These are phyloP conservation scores for Gonapodya sp. DNA, from an alignment of 192 early-diverging fungal genomes.

Conservation along the genomic window DNA sequence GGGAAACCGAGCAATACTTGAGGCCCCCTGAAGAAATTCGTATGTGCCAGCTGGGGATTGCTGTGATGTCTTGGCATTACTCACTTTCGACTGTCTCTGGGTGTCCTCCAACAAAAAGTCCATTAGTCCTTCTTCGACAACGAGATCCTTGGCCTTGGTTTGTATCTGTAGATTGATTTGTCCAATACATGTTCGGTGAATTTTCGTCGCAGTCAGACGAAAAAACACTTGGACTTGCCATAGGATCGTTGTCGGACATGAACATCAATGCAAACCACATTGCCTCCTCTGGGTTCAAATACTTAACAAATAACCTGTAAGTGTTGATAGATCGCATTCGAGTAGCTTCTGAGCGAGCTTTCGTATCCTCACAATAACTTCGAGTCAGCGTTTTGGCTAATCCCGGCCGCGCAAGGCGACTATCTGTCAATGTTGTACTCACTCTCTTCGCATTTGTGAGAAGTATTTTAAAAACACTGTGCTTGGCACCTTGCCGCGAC, in stretches of 20 bases:
- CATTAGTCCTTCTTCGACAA: constrained; percentile 30
- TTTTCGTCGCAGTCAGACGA: too few relatives aligned
- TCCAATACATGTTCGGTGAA: too few relatives aligned
- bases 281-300: constrained; percentile 32
- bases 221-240: too few relatives aligned
- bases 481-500: constrained; percentile 27
- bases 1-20: neutral
- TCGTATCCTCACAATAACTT: constrained; percentile 26
- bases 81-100: neutral
- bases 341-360: constrained; percentile 25
- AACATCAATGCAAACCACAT: constrained; percentile 35
- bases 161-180: constrained; percentile 23
- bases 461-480: constrained; percentile 35
- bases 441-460: constrained; percentile 36
- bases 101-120: constrained; percentile 25
- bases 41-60: too few relatives aligned
- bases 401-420: neutral
- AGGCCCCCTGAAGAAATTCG: neutral
- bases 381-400: neutral
- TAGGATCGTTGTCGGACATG: constrained; percentile 34
- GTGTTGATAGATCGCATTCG: constrained; percentile 29
- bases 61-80: too few relatives aligned
- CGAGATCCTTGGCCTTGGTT: constrained; percentile 24
- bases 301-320: constrained; percentile 33
- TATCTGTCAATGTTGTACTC: neutral